Base-by-base conservation (phyloP, 345 rosid species). In the Jatropha curcas region DNA sequence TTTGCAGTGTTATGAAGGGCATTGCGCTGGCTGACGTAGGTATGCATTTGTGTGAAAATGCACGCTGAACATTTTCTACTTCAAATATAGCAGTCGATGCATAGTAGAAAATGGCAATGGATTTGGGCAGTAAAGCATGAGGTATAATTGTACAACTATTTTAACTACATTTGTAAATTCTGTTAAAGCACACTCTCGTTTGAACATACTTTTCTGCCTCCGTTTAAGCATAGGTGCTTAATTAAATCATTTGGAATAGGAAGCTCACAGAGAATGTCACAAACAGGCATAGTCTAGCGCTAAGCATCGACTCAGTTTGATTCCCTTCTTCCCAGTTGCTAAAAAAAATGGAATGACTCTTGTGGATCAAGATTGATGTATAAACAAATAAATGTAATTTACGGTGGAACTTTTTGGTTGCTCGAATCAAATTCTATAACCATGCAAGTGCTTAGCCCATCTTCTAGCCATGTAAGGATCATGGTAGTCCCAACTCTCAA, bases 371-470 rank as follows among this genome's bases (percentile, higher is more conserved):
- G 81, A 76, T 71, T 46, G 56, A 65, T 28, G 34, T 69, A 16
- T 58, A n/a, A 60, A 19, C 60, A 55, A 31, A 14, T 30, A 52
- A 19, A 14, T 28, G 53, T 60, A 60, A 27, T 59, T 39, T 68
- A 22, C 14, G 22, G 14, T 28, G 31, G 60, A 30, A 27, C 17
- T 61, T 71, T 7, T 61, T 31, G 64, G 60, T 30, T 48, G 55
- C 53, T 67, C 60, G 27, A 50, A 74, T 83, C 79, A 82, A 65
- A 87, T 78, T 81, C 89, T 83, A 68, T 87, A 90, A 53, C 88
- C 92, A 76, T 88, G 91, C 81, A 92, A 84, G 77, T 87, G 91
- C 77, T 89, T 92, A 35, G 94, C 90, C 96, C 96, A 92, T 76
- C 97, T 80, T 84, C 92, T 86, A 35, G 92, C 96, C 94, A 92